Conservation (phyloP, 768 basidiomycete species). For the Boletus insuetus region DNA sequence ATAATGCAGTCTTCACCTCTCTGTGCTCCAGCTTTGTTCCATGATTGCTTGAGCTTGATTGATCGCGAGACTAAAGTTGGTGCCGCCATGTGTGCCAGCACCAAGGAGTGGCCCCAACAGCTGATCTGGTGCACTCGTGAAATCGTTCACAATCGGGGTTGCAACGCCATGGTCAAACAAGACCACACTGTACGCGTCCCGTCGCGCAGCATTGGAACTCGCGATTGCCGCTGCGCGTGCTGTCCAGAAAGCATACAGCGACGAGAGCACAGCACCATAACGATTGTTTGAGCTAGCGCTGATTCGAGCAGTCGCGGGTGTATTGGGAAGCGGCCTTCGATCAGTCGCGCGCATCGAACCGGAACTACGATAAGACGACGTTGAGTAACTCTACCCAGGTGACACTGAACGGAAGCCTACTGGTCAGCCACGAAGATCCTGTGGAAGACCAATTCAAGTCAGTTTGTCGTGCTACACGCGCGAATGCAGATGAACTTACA, state of each 20-base stretch:
- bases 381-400: not conserved
- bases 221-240: constrained; percentile 43
- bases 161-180: constrained; percentile 36
- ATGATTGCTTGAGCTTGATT: constrained; percentile 35
- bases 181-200: constrained; percentile 57
- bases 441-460: not conserved
- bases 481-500: constrained; percentile 37
- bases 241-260: constrained; percentile 54
- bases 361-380: constrained; percentile 36
- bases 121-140: constrained; percentile 41
- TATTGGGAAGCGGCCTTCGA: constrained; percentile 41
- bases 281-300: constrained; percentile 40
- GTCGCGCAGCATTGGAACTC: constrained; percentile 30
- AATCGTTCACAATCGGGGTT: constrained; percentile 43
- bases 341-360: constrained; percentile 46
- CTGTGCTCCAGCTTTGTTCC: constrained; percentile 48
- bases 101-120: constrained; percentile 40
- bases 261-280: constrained; percentile 59
- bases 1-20: constrained; percentile 35
- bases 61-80: constrained; percentile 45
- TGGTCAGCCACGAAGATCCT: constrained; percentile 56
- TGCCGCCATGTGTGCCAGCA: constrained; percentile 35
- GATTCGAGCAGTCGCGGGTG: constrained; percentile 41
- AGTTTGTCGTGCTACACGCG: not conserved
- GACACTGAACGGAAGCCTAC: constrained; percentile 21